Conservation (phyloP, 1,284 basidiomycete genomes). For the Mycosarcoma maydis region DNA sequence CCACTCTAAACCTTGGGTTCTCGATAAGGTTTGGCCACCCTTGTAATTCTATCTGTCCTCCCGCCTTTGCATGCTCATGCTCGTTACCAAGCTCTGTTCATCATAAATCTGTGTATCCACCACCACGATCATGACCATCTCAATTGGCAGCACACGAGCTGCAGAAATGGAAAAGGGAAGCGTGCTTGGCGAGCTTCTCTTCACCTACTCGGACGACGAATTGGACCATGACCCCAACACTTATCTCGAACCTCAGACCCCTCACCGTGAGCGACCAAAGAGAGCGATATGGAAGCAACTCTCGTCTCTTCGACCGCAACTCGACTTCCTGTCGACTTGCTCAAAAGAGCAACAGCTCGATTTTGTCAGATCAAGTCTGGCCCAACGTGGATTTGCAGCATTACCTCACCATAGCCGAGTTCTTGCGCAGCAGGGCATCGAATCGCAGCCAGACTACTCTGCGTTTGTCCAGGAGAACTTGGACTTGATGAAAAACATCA, state of each 20-base stretch:
- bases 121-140: constrained; percentile 19
- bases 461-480: constrained; percentile 21
- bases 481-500: constrained; percentile 19
- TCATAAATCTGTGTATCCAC: no score
- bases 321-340: constrained; percentile 3
- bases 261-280: constrained; percentile 25
- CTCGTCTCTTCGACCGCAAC: constrained; percentile 15
- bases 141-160: background rate
- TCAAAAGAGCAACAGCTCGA: constrained; percentile 6
- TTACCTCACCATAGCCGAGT: constrained; percentile 14
- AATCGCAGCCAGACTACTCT: constrained; percentile 20
- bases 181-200: constrained; percentile 24
- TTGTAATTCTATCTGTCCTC: background rate
- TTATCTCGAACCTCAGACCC: constrained; percentile 19
- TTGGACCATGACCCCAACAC: constrained; percentile 21
- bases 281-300: constrained; percentile 24
- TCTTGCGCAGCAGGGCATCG: constrained; percentile 13
- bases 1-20: background rate
- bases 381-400: constrained; percentile 22
- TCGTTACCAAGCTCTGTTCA: no score
- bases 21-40: background rate
- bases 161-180: background rate
- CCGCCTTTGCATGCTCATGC: no score
- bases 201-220: constrained; percentile 21
- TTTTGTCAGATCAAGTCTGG: background rate